phyloP scores from a whole-genome alignment of 495 filamentous ascomycete genomes.

The Tetracladium setigerum region DNA sequence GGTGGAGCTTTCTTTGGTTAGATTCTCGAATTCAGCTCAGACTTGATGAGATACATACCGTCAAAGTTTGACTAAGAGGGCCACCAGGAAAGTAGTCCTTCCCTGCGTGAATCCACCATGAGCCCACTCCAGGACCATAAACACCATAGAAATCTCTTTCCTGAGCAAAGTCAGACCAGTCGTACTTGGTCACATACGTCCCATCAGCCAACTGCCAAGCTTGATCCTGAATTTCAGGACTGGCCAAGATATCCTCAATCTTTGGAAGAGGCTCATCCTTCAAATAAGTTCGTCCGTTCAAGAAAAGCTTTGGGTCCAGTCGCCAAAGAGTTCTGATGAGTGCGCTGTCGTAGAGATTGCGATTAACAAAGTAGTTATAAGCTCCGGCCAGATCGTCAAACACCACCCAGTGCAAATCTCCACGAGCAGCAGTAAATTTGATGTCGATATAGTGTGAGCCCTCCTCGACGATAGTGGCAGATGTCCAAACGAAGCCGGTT shows the following conservation, averaged over 20 bases:
- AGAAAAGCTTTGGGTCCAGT: constrained; percentile 28
- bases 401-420: constrained; percentile 34
- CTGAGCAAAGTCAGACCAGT: constrained; percentile 25
- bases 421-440: constrained; percentile 27
- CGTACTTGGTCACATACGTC: constrained; percentile 36
- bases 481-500: constrained; percentile 28
- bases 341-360: constrained; percentile 27
- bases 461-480: constrained; percentile 24
- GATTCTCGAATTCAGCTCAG: too few species aligned
- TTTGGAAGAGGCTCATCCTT: constrained; percentile 27
- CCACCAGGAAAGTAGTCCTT: constrained; percentile 37
- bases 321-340: constrained; percentile 35
- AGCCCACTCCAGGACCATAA: constrained; percentile 30
- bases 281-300: constrained; percentile 27
- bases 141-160: constrained; percentile 27
- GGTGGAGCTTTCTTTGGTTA: constrained; percentile 14
- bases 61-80: constrained; percentile 34
- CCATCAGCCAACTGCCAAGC: constrained; percentile 32
- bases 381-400: constrained; percentile 28
- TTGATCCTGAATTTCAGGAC: constrained; percentile 34
- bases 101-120: constrained; percentile 34
- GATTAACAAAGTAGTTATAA: constrained; percentile 37
- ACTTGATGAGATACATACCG: constrained; percentile 19
- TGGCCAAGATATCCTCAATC: constrained; percentile 25
- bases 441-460: constrained; percentile 28